A percentile compares a stretch with the other conserved stretches of the same genome.
phyloP scores from a whole-genome alignment of 495 filamentous ascomycete genomes.

The Neurospora sp. region DNA sequence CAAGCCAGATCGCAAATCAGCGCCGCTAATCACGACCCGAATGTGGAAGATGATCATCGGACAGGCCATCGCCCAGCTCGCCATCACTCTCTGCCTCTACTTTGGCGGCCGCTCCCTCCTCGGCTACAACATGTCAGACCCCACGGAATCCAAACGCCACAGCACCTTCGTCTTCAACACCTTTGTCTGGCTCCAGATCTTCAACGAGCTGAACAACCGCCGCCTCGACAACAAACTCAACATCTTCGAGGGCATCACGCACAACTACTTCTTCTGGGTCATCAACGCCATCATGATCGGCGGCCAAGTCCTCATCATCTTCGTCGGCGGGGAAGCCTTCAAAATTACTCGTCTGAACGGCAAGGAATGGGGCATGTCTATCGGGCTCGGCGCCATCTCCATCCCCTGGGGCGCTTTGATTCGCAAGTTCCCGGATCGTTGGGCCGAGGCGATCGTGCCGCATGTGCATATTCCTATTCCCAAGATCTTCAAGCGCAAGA shows the following conservation, averaged over 20 bases:
- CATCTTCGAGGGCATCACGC: constrained; percentile 73
- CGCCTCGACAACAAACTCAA: constrained; percentile 86
- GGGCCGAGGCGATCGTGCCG: constrained; percentile 13
- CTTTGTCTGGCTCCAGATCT: constrained; percentile 94
- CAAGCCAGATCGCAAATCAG: constrained; percentile 63
- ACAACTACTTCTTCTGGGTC: constrained; percentile 71
- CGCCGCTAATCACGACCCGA: constrained; percentile 61
- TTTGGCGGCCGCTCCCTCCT: constrained; percentile 60
- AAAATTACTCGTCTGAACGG: constrained; percentile 47
- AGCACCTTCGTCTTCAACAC: constrained; percentile 81
- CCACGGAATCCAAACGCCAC: constrained; percentile 32
- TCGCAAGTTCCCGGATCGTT: constrained; percentile 46
- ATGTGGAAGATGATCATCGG: constrained; percentile 97
- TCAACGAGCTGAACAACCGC: constrained; percentile 78
- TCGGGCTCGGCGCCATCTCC: constrained; percentile 59
- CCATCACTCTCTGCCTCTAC: constrained; percentile 65
- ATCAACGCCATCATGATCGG: constrained; percentile 79
- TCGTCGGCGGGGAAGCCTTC: constrained; percentile 63
- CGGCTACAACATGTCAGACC: constrained; percentile 19
- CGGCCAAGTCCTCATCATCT: constrained; percentile 78
- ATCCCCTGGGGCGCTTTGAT: constrained; percentile 61
- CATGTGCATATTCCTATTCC: constrained; percentile 7
- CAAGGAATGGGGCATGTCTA: constrained; percentile 65
- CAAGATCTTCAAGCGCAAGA: constrained; percentile 4
- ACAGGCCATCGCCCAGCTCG: constrained; percentile 72